Evolutionary conservation across 306 rosid genomes (phyloP).

Genomic region (Acacia crassicarpa): DNA sequence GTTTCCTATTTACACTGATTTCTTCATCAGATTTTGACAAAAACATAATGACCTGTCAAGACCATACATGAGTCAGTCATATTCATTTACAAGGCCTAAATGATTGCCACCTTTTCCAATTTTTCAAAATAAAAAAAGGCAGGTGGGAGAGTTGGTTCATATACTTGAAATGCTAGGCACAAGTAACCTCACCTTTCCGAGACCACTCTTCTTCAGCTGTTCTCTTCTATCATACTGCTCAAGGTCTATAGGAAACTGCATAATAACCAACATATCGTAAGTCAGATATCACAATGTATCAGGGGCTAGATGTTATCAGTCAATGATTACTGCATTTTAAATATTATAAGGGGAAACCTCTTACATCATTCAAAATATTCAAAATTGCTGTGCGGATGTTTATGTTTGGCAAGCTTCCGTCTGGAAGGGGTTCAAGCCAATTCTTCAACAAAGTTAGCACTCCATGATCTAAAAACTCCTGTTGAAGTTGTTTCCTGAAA

Average conservation of each 20-base stretch:
- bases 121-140: neutral
- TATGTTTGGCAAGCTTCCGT: conserved; percentile 73
- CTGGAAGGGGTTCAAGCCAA: conserved; percentile 86
- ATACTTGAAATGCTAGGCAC: neutral
- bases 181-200: conserved; percentile 59
- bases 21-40: conserved; percentile 76
- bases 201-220: conserved; percentile 80
- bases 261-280: conserved; percentile 22
- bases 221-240: conserved; percentile 75
- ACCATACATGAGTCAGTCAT: neutral
- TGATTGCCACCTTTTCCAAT: neutral
- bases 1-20: conserved; percentile 65
- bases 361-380: conserved; percentile 66
- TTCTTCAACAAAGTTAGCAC: conserved; percentile 62
- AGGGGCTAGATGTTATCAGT: conserved; percentile 11
- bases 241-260: conserved; percentile 71
- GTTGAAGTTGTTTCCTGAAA: conserved; percentile 72
- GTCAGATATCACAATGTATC: conserved; percentile 1
- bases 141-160: neutral
- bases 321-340: conserved; percentile 14
- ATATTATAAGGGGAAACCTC: conserved; percentile 14
- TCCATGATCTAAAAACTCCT: conserved; percentile 75
- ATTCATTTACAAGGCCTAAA: neutral
- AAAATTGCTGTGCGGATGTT: conserved; percentile 68
- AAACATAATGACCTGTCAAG: conserved; percentile 66